Evolutionary conservation across 2,329 filamentous ascomycete species (phyloP).

Genomic region (Trichoderma hamatum): DNA sequence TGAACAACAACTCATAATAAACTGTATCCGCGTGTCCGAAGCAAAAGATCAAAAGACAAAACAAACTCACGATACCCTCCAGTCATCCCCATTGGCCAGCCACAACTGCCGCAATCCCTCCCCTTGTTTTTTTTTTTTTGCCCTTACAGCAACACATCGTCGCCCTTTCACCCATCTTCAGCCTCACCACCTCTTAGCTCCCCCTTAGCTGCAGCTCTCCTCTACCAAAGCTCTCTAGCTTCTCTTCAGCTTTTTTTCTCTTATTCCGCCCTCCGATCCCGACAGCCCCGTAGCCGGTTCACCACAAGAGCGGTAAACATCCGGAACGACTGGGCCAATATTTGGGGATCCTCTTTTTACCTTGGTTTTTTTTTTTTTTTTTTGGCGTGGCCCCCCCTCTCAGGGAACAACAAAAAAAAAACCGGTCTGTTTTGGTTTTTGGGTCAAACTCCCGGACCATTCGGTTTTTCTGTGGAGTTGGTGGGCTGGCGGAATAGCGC

Average conservation of each 20-base stretch:
- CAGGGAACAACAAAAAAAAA: not conserved
- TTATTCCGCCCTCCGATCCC: not conserved
- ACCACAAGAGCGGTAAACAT: not conserved
- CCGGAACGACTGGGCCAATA: not conserved
- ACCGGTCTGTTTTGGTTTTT: not conserved
- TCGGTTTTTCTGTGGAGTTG: conserved; percentile 16
- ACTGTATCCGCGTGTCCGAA: not conserved
- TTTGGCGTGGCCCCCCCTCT: not conserved
- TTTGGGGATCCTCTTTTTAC: not conserved
- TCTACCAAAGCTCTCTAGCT: not conserved
- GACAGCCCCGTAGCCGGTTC: conserved; percentile 5
- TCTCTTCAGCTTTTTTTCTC: not conserved
- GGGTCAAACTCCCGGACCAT: conserved; percentile 3
- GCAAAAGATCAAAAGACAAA: not conserved
- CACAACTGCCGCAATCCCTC: not conserved
- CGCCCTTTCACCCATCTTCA: not conserved
- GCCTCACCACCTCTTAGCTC: not conserved
- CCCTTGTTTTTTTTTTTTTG: not conserved
- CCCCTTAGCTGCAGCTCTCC: not conserved
- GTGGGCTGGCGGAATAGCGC: conserved; percentile 7
- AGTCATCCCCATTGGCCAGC: conserved; percentile 3
- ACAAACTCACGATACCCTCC: not conserved
- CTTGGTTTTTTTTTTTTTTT: not conserved
- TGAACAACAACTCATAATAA: not conserved
- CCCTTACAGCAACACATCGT: not conserved